These are phyloP conservation scores for Lactarius akahatsu DNA, from an alignment of 768 basidiomycete species.

Conservation along the genomic window DNA sequence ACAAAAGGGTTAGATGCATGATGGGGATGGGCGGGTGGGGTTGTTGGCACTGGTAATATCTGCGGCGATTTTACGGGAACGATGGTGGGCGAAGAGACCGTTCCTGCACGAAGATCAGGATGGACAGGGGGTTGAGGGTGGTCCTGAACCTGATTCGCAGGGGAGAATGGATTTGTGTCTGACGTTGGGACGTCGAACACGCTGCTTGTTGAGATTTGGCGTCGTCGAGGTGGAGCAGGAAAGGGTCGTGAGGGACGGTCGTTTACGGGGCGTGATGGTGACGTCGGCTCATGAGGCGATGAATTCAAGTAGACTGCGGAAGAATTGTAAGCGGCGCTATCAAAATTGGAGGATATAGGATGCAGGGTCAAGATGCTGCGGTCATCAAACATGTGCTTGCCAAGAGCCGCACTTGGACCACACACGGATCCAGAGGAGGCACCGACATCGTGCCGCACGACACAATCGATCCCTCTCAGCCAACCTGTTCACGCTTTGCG, in stretches of 20 bases:
- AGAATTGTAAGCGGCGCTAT: neutral
- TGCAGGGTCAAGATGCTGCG: neutral
- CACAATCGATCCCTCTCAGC: neutral
- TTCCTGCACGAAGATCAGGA: slow-evolving; percentile 21
- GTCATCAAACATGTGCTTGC: neutral
- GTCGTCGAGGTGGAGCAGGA: slow-evolving; percentile 23
- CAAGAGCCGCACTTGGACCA: neutral
- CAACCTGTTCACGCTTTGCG: neutral
- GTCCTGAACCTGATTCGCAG: slow-evolving; percentile 14
- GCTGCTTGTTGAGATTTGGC: slow-evolving; percentile 19
- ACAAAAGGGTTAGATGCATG: slow-evolving; percentile 30
- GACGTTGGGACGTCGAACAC: slow-evolving; percentile 28
- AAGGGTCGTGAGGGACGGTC: slow-evolving; percentile 20
- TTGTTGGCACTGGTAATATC: neutral
- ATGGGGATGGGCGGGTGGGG: slow-evolving; percentile 15
- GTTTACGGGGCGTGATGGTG: slow-evolving; percentile 22
- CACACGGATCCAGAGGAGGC: neutral
- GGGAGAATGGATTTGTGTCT: slow-evolving; percentile 28
- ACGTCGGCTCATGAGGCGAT: slow-evolving; percentile 14
- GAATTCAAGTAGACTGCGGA: slow-evolving; percentile 13
- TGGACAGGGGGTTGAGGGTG: slow-evolving; percentile 26
- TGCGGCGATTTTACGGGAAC: slow-evolving; percentile 10
- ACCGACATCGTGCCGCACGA: neutral
- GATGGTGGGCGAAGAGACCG: slow-evolving; percentile 25
- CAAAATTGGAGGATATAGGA: neutral